Percentiles rank a stretch among this genome's conserved stretches.
These are phyloP conservation scores for Epicoccum sorghinum DNA, from an alignment of 2,329 filamentous ascomycete genomes.

Conservation along the genomic window DNA sequence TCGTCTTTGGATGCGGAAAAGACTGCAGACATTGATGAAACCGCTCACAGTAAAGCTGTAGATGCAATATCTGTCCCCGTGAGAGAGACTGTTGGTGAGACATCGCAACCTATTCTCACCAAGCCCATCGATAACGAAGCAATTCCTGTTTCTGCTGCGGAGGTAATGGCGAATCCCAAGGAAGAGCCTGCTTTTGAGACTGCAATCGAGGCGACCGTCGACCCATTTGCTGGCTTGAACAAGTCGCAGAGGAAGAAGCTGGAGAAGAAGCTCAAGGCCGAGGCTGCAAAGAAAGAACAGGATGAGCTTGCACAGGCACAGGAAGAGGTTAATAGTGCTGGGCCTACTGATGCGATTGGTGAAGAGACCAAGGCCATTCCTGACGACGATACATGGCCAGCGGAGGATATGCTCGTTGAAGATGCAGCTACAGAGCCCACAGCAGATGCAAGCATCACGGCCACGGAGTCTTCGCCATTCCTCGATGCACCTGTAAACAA, in stretches of 20 bases:
- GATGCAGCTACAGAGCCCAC: background rate
- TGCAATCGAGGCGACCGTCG: constrained; percentile 3
- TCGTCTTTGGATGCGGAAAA: background rate
- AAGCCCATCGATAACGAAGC: background rate
- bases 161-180: background rate
- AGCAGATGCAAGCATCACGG: background rate
- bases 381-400: constrained; percentile 9
- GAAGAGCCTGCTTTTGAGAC: background rate
- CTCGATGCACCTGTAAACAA: background rate
- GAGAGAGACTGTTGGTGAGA: background rate
- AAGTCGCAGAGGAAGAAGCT: constrained; percentile 40
- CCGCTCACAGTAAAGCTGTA: too few species aligned
- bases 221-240: constrained; percentile 36
- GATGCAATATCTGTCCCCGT: background rate
- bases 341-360: background rate
- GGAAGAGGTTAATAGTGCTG: background rate
- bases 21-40: background rate
- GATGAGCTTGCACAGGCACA: background rate
- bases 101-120: too few species aligned
- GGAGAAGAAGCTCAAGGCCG: constrained; percentile 46
- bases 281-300: constrained; percentile 29
- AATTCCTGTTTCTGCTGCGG: background rate
- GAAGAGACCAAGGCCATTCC: background rate
- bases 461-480: background rate
- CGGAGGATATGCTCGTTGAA: constrained; percentile 12